Percentiles rank a stretch among this genome's conserved stretches.
Evolutionary conservation across 352 stramenopile species (phyloP).

Genomic region (Pythium monospermum): DNA sequence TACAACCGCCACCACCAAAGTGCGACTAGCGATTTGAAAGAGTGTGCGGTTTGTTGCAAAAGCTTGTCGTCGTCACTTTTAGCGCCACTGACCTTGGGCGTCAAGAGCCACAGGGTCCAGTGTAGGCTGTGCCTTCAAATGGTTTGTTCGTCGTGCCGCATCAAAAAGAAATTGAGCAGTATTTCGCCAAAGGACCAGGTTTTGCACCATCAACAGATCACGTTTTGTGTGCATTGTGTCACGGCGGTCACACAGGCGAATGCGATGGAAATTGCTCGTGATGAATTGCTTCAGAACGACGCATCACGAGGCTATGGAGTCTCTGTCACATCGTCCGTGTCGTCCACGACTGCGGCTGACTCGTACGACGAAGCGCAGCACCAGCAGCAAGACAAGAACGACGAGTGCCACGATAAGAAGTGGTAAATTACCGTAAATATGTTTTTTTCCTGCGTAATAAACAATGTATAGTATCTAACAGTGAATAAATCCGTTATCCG

Average conservation of each 20-base stretch:
- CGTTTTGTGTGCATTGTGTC: conserved; percentile 20
- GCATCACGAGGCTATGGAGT: conserved; percentile 14
- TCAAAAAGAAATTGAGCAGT: conserved; percentile 17
- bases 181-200: conserved; percentile 2
- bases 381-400: no score
- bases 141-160: conserved; percentile 13
- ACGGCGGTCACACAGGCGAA: conserved; percentile 13
- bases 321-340: conserved; percentile 11
- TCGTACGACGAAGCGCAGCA: conserved; percentile 16
- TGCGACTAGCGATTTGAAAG: neutral
- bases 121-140: conserved; percentile 16
- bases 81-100: neutral
- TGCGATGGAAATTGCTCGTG: conserved; percentile 15
- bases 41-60: conserved; percentile 15
- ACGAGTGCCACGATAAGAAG: no score
- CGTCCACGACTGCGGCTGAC: conserved; percentile 10
- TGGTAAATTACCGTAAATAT: no score
- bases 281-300: conserved; percentile 19
- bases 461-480: no score
- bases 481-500: no score
- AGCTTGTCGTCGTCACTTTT: conserved; percentile 8
- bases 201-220: conserved; percentile 9
- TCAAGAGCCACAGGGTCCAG: no score
- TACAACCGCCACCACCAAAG: no score
- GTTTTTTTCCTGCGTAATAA: no score